Evolutionary conservation across 192 early-diverging fungal species (phyloP).

Genomic region (Phycomyces blakesleeanus): DNA sequence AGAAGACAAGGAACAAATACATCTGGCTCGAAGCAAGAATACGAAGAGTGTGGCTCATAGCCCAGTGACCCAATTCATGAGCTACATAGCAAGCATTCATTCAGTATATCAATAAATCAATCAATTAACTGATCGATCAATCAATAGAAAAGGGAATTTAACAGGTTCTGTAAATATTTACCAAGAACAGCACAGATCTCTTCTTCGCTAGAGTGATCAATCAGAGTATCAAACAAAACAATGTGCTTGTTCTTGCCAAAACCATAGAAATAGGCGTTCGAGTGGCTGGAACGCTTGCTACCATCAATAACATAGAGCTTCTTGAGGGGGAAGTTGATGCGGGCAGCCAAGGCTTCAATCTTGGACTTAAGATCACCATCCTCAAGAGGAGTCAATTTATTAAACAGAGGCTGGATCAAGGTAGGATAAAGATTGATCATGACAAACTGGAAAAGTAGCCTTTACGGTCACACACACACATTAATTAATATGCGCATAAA

Average conservation of each 20-base stretch:
- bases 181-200: constrained; percentile 94
- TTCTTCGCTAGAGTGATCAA: constrained; percentile 76
- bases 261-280: constrained; percentile 95
- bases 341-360: constrained; percentile 78
- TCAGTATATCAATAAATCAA: too few relatives aligned
- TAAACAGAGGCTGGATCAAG: constrained; percentile 96
- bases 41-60: constrained; percentile 76
- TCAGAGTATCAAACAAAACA: constrained; percentile 89
- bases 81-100: constrained; percentile 50
- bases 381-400: constrained; percentile 85
- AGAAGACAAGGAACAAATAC: constrained; percentile 74
- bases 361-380: constrained; percentile 75
- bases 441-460: constrained; percentile 65
- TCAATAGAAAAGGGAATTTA: background rate
- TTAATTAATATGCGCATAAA: background rate
- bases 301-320: constrained; percentile 97
- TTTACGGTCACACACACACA: constrained; percentile 16
- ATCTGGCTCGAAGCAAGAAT: constrained; percentile 70
- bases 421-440: constrained; percentile 87
- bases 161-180: constrained; percentile 32
- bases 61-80: constrained; percentile 97
- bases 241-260: constrained; percentile 97
- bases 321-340: constrained; percentile 85
- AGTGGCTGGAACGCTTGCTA: constrained; percentile 84
- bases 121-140: background rate